A percentile compares a stretch with the other conserved stretches of the same genome.
phyloP scores from a whole-genome alignment of 2,329 filamentous ascomycete species.

The Periconia digitata region DNA sequence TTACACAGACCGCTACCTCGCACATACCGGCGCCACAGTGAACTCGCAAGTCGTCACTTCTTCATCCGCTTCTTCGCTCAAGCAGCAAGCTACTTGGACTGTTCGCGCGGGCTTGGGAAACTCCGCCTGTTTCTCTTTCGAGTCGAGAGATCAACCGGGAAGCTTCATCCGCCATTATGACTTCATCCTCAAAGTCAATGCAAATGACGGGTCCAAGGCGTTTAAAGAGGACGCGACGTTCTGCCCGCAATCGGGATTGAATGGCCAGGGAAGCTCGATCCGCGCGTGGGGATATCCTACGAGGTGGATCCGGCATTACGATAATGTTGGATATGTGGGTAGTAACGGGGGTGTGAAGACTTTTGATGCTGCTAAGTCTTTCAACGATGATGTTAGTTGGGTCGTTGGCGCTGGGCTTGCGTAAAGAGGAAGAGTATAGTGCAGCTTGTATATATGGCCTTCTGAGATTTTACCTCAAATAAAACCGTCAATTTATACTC shows the following conservation, averaged over 20 bases:
- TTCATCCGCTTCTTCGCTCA: slow-evolving; percentile 52
- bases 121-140: slow-evolving; percentile 62
- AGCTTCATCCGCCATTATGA: slow-evolving; percentile 60
- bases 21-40: slow-evolving; percentile 54
- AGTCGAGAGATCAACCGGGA: slow-evolving; percentile 60
- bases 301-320: slow-evolving; percentile 59
- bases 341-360: slow-evolving; percentile 59
- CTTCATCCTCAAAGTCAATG: slow-evolving; percentile 54
- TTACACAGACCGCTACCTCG: slow-evolving; percentile 57
- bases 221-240: slow-evolving; percentile 66
- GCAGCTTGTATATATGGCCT: neutral
- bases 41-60: slow-evolving; percentile 60
- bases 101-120: slow-evolving; percentile 60
- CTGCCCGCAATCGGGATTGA: slow-evolving; percentile 57
- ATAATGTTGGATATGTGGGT: slow-evolving; percentile 50
- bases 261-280: slow-evolving; percentile 55
- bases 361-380: slow-evolving; percentile 54
- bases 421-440: slow-evolving; percentile 33
- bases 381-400: slow-evolving; percentile 59
- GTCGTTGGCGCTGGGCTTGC: slow-evolving; percentile 50
- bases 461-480: no score
- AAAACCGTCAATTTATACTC: no score
- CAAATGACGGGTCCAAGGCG: slow-evolving; percentile 57
- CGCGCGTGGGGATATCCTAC: slow-evolving; percentile 64
- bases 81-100: slow-evolving; percentile 60